Conservation (phyloP, 352 stramenopile species). For the Globisporangium spiculum region DNA sequence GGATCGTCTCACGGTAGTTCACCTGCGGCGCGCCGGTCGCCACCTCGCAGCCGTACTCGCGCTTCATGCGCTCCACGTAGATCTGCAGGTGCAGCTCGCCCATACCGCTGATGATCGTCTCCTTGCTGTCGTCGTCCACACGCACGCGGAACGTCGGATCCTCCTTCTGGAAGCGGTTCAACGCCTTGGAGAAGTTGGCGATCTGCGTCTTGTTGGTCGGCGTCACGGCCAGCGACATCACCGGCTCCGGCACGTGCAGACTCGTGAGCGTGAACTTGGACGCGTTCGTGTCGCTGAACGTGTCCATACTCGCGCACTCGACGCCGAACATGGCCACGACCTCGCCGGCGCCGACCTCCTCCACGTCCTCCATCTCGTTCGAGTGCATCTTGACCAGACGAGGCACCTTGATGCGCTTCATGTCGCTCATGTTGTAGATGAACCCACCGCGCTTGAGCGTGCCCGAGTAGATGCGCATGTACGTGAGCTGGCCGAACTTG, state of each 20-base stretch:
- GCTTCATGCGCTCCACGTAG: slow-evolving; percentile 98
- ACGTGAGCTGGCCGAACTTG: slow-evolving; percentile 98
- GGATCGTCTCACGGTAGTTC: slow-evolving; percentile 99
- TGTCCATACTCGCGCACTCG: slow-evolving; percentile 99
- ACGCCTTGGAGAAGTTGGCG: slow-evolving; percentile 95
- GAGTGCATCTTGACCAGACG: slow-evolving; percentile 99
- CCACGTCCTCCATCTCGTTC: slow-evolving; percentile 99
- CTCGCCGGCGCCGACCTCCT: slow-evolving; percentile 92
- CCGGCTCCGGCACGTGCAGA: slow-evolving; percentile 98
- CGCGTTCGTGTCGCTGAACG: slow-evolving; percentile 89
- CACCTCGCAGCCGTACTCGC: slow-evolving; percentile 97
- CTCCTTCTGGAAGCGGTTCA: slow-evolving; percentile 97
- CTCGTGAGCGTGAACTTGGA: slow-evolving; percentile 94
- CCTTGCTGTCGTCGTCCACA: slow-evolving; percentile 96
- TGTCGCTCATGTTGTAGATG: slow-evolving; percentile 88
- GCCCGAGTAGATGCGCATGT: slow-evolving; percentile 93
- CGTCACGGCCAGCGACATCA: slow-evolving; percentile 98
- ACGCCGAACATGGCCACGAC: slow-evolving; percentile 99
- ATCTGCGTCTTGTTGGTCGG: slow-evolving; percentile 94
- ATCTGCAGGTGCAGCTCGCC: slow-evolving; percentile 99
- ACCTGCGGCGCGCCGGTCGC: slow-evolving; percentile 92
- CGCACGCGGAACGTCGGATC: slow-evolving; percentile 97
- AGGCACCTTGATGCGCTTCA: slow-evolving; percentile 95
- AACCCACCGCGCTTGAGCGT: slow-evolving; percentile 84
- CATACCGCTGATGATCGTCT: slow-evolving; percentile 99